Evolutionary conservation across 2,329 filamentous ascomycete species (phyloP).

Genomic region (Dothistroma pini): DNA sequence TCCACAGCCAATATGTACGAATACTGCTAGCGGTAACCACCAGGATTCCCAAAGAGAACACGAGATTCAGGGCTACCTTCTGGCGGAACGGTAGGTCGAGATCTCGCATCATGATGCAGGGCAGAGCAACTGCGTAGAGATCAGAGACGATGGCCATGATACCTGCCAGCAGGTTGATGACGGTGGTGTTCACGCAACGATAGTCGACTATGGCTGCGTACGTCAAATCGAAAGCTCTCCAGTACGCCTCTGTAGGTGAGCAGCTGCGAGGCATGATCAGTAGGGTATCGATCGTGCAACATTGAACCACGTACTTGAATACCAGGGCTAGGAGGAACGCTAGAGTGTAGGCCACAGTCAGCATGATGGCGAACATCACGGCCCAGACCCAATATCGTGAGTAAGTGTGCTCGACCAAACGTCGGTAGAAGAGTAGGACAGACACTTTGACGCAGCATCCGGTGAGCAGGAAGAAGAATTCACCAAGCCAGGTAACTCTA

Average conservation of each 20-base stretch:
- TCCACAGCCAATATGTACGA: slow-evolving; percentile 35
- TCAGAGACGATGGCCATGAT: slow-evolving; percentile 41
- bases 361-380: slow-evolving; percentile 37
- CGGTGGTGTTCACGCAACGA: slow-evolving; percentile 38
- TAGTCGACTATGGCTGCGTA: slow-evolving; percentile 35
- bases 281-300: not conserved
- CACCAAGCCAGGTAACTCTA: slow-evolving; percentile 34
- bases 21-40: slow-evolving; percentile 34
- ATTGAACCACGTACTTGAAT: slow-evolving; percentile 29
- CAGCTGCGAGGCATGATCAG: slow-evolving; percentile 25
- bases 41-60: slow-evolving; percentile 32
- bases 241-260: slow-evolving; percentile 40
- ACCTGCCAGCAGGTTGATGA: slow-evolving; percentile 39
- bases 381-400: slow-evolving; percentile 37
- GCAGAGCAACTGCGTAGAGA: slow-evolving; percentile 40
- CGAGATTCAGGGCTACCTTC: slow-evolving; percentile 44
- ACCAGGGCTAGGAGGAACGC: slow-evolving; percentile 34
- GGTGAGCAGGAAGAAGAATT: slow-evolving; percentile 34
- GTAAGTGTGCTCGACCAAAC: slow-evolving; percentile 37
- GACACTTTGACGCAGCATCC: slow-evolving; percentile 37
- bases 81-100: slow-evolving; percentile 42
- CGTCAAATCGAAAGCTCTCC: slow-evolving; percentile 35
- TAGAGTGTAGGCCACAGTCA: slow-evolving; percentile 39
- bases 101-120: slow-evolving; percentile 45
- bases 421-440: slow-evolving; percentile 42